A percentile compares a stretch with the other conserved stretches of the same genome.
Evolutionary conservation across 805 yeast genomes (phyloP).

Genomic region (Kluyveromyces wickerhamii): DNA sequence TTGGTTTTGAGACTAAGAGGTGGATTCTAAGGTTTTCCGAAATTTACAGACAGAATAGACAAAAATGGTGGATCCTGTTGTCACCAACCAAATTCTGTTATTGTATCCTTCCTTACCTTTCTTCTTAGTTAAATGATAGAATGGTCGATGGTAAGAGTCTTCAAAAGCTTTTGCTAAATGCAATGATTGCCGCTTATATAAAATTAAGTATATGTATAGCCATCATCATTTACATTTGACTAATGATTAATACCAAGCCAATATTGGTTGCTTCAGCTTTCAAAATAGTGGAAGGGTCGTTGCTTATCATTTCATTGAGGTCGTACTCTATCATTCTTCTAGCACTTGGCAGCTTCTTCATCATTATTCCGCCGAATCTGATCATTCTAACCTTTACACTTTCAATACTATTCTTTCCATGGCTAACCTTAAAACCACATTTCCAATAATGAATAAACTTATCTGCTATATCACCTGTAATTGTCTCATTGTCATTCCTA

Average conservation of each 20-base stretch:
- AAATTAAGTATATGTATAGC: too few species aligned
- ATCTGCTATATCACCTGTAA: constrained; percentile 9
- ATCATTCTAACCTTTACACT: constrained; percentile 48
- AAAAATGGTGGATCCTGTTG: too few species aligned
- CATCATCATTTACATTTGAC: too few species aligned
- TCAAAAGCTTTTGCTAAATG: too few species aligned
- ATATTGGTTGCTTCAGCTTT: constrained; percentile 26
- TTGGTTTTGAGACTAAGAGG: constrained; percentile 70
- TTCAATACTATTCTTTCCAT: constrained; percentile 41
- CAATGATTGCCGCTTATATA: too few species aligned
- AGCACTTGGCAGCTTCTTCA: constrained; percentile 11
- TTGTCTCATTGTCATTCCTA: neutral
- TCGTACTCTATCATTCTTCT: constrained; percentile 16
- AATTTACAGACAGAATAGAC: too few species aligned
- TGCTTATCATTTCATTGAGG: constrained; percentile 20
- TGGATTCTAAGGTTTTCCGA: constrained; percentile 40
- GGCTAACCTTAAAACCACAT: constrained; percentile 25
- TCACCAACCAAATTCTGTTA: too few species aligned
- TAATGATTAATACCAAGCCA: neutral
- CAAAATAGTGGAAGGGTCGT: constrained; percentile 44
- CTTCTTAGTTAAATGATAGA: too few species aligned
- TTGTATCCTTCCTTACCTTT: too few species aligned
- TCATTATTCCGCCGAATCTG: constrained; percentile 29
- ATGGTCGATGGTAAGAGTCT: too few species aligned
- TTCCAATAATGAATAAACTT: constrained; percentile 18